Conservation (phyloP, 495 filamentous ascomycete genomes). For the Neurospora sp. region DNA sequence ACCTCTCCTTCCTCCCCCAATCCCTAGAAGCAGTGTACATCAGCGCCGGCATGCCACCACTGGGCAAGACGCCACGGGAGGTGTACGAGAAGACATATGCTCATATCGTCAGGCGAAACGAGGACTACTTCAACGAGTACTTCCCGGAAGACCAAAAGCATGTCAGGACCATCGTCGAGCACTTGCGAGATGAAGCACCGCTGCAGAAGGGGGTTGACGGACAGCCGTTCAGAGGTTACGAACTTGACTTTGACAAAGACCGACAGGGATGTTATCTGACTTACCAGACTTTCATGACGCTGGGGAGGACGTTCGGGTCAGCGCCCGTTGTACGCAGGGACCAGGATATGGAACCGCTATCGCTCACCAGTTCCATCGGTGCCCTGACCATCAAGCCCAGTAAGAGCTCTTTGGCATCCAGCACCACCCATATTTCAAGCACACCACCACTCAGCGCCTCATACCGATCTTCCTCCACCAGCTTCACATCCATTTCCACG, state of each 20-base stretch:
- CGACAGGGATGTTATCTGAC: conserved; percentile 46
- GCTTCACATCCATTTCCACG: not conserved
- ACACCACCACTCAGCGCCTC: not conserved
- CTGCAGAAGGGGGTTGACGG: conserved; percentile 31
- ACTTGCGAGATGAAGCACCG: conserved; percentile 43
- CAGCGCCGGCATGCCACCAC: conserved; percentile 66
- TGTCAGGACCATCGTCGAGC: conserved; percentile 53
- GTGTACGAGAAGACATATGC: conserved; percentile 61
- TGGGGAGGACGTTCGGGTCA: conserved; percentile 68
- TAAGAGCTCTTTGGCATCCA: too few relatives aligned
- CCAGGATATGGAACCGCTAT: conserved; percentile 41
- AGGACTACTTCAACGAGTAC: conserved; percentile 65
- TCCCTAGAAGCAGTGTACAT: conserved; percentile 69
- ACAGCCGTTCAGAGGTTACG: conserved; percentile 25
- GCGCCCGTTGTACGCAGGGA: conserved; percentile 20
- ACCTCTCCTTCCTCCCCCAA: conserved; percentile 65
- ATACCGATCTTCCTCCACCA: not conserved
- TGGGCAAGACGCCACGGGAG: conserved; percentile 55
- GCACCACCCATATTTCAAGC: too few relatives aligned
- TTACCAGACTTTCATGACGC: conserved; percentile 56
- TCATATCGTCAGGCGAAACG: conserved; percentile 49
- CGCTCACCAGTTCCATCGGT: conserved; percentile 45
- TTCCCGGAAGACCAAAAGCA: conserved; percentile 54
- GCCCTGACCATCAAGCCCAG: not conserved
- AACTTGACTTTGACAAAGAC: too few relatives aligned